Base-by-base conservation (phyloP, 495 filamentous ascomycete genomes). In the Penicillium diatomitis region DNA sequence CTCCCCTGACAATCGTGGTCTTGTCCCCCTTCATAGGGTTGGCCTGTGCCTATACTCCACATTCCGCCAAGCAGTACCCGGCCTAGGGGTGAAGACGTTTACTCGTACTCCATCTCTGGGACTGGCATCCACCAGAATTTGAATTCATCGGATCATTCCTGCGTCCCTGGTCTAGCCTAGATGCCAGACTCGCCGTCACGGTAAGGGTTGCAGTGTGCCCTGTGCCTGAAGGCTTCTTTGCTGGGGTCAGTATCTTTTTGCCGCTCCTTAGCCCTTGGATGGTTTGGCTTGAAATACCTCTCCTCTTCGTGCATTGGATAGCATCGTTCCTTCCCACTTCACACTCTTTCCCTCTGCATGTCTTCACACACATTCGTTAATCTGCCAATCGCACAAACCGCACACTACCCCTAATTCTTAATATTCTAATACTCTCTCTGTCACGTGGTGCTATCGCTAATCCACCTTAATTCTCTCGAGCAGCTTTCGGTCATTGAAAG, bases 81-180 rank as follows among this genome's bases (percentile, higher is more conserved):
- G 62, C 68, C 68, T 71, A 73, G 65, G 71, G 78, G 81, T 77
- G 81, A 81, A 84, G 77, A 77, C 80, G 80, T 84, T 84, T 70
- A 73, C 77, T 84, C 80, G 81, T 81, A 66, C 75, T 80, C 82
- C 73, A 76, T 75, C 77, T 78, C 66, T 69, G 56, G 57, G 55
- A 61, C 58, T 71, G 62, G 68, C 63, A 64, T 69, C 61, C 65
- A 56, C 45, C 60, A 70, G 57, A 62, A 50, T 62, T 57, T 54
- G 46, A 56, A 57, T 64, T 66, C 64, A 61, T 53, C 67, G 62
- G 67, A 65, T 69, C 64, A 72, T 71, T 72, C 68, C 73, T 79
- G 67, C 66, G 55, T 73, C 67, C 65, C 71, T 71, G 60, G 41
- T 54, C 65, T 66, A 68, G 64, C 65, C 72, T 72, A 72, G 71